These are phyloP conservation scores for Plasmodium adleri DNA, from an alignment of 169 alveolate genomes.

Conservation along the genomic window DNA sequence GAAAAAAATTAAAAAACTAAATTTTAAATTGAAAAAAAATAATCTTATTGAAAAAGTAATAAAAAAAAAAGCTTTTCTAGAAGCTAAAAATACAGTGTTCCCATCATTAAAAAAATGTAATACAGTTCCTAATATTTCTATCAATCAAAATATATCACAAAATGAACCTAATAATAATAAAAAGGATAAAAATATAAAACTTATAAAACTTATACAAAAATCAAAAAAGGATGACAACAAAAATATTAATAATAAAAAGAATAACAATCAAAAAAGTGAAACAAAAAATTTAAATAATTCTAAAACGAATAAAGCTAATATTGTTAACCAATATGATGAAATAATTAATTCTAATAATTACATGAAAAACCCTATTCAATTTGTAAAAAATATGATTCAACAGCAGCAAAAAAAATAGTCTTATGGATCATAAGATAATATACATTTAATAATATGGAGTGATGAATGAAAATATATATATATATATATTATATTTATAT, in stretches of 20 bases:
- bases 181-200: neutral
- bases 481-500: no score
- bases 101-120: constrained; percentile 4
- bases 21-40: constrained; percentile 56
- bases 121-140: neutral
- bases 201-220: neutral
- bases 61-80: constrained; percentile 37
- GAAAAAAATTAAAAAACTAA: constrained; percentile 65
- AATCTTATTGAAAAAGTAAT: constrained; percentile 60
- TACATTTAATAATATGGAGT: no score
- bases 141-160: neutral
- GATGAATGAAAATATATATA: no score
- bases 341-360: constrained; percentile 17
- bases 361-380: constrained; percentile 67
- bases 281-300: neutral
- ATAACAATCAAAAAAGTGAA: neutral
- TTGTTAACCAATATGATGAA: constrained; percentile 58
- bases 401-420: constrained; percentile 2
- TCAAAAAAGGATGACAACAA: neutral
- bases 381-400: constrained; percentile 28
- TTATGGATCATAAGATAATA: no score
- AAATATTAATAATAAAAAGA: neutral
- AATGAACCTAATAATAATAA: neutral
- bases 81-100: constrained; percentile 12
- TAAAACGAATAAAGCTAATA: constrained; percentile 15